Evolutionary conservation across 768 basidiomycete species (phyloP), one percentile per base, ranked within the genome.

Genomic region (Phaffia tasmanica): DNA sequence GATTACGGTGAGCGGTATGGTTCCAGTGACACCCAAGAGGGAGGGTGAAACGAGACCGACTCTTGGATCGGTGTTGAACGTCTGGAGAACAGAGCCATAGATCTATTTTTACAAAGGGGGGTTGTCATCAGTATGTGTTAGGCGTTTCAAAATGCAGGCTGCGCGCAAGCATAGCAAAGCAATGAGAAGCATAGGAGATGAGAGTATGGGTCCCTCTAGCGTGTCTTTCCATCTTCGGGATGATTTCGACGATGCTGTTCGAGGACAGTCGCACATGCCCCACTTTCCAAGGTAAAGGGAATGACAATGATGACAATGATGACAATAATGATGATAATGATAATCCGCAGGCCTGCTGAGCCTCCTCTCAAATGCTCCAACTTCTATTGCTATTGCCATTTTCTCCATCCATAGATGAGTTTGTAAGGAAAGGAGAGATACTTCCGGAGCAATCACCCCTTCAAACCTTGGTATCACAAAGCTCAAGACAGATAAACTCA

Each of bases 1-100:
- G 71, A 86, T 78, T 71, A 86, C 80, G 8, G 81, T 78, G 46
- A 86, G 76, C 18, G 84, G 85, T 42, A 85, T 80, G 19, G 84
- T 83, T 8, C 84, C 84, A 18, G 81, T 82, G 11, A 81, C 80
- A 1, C 81, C 86, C 61, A 86, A 75, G n/a, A 87, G 77, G 9
- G 83, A 79, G 0, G 86, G 86, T 1, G 84, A 83, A 59, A 82
- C 81, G 67, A 85, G 76, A 14, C 82, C 82, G 1, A 80, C 80
- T 68, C 83, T 76, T 0, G 83, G 82, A 69, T 84, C 79, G 63
- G 74, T 74, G 27, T 85, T 80, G 1, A 87, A 77, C 1, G 81
- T 80, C n/a, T 79, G 79, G 23, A 86, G 75, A n/a, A 83, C 80
- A 59, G 85, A 83, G 49, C 79, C 76, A 69, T 85, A 86, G 62